Conservation (phyloP, 164 flowering plant genomes). For the Tinospora cordifolia region DNA sequence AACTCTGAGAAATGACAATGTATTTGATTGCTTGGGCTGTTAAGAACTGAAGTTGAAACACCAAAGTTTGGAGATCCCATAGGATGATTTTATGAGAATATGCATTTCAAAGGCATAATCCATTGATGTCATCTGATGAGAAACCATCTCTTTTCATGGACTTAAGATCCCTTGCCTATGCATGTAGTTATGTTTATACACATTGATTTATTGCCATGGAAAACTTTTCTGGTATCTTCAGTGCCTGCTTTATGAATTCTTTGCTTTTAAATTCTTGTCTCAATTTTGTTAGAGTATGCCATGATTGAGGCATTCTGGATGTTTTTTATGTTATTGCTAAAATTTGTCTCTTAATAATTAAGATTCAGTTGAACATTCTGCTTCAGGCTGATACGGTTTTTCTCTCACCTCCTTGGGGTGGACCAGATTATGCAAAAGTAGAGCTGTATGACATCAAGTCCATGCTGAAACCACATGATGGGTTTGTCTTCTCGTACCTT, state of each 20-base stretch:
- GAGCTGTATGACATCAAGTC: conserved; percentile 53
- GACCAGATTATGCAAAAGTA: conserved; percentile 73
- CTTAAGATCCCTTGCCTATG: background rate
- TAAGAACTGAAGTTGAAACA: too few relatives aligned
- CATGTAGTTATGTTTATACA: background rate
- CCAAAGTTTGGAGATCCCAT: too few relatives aligned
- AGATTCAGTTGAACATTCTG: background rate
- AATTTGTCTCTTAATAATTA: background rate
- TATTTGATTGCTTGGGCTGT: too few relatives aligned
- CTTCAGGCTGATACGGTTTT: conserved; percentile 77
- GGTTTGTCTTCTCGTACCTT: conserved; percentile 32
- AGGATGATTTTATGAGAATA: too few relatives aligned
- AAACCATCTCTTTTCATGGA: background rate
- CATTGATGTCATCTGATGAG: background rate
- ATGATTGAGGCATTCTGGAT: background rate
- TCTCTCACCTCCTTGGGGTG: conserved; percentile 99
- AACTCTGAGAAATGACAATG: too few relatives aligned
- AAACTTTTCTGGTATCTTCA: background rate
- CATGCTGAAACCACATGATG: conserved; percentile 82
- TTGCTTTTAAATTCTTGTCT: background rate
- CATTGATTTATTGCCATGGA: background rate
- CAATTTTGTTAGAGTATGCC: background rate
- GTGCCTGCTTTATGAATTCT: background rate
- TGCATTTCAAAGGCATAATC: too few relatives aligned
- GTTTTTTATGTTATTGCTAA: background rate